Base-by-base conservation (phyloP, 83 land plant genomes). In the Thuja plicata region DNA sequence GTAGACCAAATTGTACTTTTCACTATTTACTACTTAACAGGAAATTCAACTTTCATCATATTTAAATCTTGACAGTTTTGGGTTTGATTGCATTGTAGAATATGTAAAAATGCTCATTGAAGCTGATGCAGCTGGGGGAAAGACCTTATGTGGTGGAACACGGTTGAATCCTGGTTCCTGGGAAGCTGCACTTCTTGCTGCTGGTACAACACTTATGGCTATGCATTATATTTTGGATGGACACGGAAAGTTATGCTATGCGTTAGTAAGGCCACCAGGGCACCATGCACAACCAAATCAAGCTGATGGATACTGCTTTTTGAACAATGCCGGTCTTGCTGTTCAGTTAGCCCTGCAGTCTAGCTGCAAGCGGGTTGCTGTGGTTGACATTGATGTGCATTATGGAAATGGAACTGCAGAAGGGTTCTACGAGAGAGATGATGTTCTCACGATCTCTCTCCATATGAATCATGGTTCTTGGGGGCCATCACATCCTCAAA, bases 391-490 rank as follows among this genome's bases (percentile, higher is more conserved):
- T 71, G 99, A 98, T 91, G 99, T 96, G 5, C 99, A 97, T 89
- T 94, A 95, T 90, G 99, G 99, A 8, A 98, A 98, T 90, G 99
- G 99, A 17, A 97, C 96, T 46, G 96, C 97, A n/a, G 96, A 97
- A 80, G 96, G 99, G 0, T 98, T 98, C 70, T 98, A 97, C 80
- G 62, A 74, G 13, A 89, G 95, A 27, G 90, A 95, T 82, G 91
- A 92, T 71, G 99, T 97, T 60, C 93, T 97, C 37, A 97, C 98
- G 24, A 89, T 98, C 54, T 98, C 99, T 43, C 94, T 98, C 30
- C 99, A 98, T 88, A 98, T 98, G 99, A 93, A 97, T 88, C 99
- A 98, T 88, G 97, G 99, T 52, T 93, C 96, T 2, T 98, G 99
- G 99, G 99, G 99, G 32, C 91, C 95, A 3, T 98, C 99, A 3